A percentile compares a stretch with the other conserved stretches of the same genome.
Conservation (phyloP, 768 basidiomycete species). For the Chlorophyllum brunneum region DNA sequence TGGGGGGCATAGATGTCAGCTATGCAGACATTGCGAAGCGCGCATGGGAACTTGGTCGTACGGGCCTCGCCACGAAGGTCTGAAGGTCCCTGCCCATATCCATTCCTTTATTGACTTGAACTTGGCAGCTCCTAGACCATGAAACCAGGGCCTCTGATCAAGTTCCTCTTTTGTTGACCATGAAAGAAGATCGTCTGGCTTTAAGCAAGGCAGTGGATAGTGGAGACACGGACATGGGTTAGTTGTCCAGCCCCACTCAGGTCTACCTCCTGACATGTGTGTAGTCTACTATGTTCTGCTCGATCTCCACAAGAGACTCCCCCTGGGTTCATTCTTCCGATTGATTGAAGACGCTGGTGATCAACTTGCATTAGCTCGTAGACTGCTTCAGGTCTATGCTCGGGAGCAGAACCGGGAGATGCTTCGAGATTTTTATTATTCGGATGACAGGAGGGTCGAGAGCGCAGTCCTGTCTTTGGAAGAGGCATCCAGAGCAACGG, state of each 20-base stretch:
- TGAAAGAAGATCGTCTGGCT: constrained; percentile 92
- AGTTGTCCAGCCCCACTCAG: constrained; percentile 15
- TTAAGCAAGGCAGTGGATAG: constrained; percentile 88
- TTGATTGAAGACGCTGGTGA: constrained; percentile 89
- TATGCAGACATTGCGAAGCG: constrained; percentile 93
- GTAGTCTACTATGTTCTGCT: constrained; percentile 94
- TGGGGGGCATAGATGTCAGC: constrained; percentile 77
- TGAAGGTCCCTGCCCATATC: not conserved
- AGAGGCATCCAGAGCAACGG: constrained; percentile 68
- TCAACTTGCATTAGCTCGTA: constrained; percentile 67
- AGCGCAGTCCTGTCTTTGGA: constrained; percentile 87
- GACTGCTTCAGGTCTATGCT: constrained; percentile 84
- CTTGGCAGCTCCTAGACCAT: constrained; percentile 76
- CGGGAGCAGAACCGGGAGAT: constrained; percentile 88
- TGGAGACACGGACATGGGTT: constrained; percentile 93
- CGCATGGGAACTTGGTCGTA: constrained; percentile 87
- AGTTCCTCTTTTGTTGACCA: constrained; percentile 85
- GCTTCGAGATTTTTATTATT: constrained; percentile 95
- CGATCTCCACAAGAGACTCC: constrained; percentile 76
- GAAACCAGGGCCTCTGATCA: constrained; percentile 88
- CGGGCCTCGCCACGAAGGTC: constrained; percentile 82
- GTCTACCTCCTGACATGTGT: not conserved
- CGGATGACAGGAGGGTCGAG: constrained; percentile 92
- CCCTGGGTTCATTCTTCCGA: constrained; percentile 90
- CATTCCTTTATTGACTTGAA: not conserved